Evolutionary conservation across 108 stramenopile species (phyloP).

Genomic region (Cyclotella kingstonii): DNA sequence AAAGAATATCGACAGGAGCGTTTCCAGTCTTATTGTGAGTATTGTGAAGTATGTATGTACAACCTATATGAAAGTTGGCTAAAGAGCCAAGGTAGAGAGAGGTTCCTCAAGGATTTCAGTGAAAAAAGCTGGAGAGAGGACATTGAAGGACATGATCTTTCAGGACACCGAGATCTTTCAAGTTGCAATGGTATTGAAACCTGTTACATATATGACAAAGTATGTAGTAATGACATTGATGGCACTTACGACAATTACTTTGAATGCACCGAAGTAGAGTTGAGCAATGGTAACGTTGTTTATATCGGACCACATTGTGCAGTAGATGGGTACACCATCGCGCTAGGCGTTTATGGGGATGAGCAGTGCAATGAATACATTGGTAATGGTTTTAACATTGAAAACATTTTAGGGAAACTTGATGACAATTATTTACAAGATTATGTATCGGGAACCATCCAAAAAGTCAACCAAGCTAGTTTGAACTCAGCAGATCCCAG

Average conservation of each 20-base stretch:
- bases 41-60: conserved; percentile 26
- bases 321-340: conserved; percentile 53
- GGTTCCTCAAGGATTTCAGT: conserved; percentile 31
- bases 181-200: conserved; percentile 24
- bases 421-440: conserved; percentile 7
- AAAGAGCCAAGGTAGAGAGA: conserved; percentile 1
- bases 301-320: conserved; percentile 77
- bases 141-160: conserved; percentile 12
- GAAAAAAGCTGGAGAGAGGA: conserved; percentile 40
- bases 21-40: conserved; percentile 64
- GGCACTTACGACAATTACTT: conserved; percentile 22
- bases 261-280: conserved; percentile 39
- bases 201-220: conserved; percentile 10
- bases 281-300: conserved; percentile 43
- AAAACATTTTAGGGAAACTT: conserved; percentile 25
- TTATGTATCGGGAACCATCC: conserved; percentile 32
- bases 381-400: conserved; percentile 25
- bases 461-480: conserved; percentile 22
- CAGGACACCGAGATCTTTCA: not conserved
- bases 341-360: conserved; percentile 69
- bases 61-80: conserved; percentile 18
- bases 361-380: conserved; percentile 67
- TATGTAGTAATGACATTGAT: conserved; percentile 1
- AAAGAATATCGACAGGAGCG: conserved; percentile 49
- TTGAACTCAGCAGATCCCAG: no score